phyloP scores from a whole-genome alignment of 225 moss, liverwort and hornwort genomes.

The Thuidium tamariscinum region DNA sequence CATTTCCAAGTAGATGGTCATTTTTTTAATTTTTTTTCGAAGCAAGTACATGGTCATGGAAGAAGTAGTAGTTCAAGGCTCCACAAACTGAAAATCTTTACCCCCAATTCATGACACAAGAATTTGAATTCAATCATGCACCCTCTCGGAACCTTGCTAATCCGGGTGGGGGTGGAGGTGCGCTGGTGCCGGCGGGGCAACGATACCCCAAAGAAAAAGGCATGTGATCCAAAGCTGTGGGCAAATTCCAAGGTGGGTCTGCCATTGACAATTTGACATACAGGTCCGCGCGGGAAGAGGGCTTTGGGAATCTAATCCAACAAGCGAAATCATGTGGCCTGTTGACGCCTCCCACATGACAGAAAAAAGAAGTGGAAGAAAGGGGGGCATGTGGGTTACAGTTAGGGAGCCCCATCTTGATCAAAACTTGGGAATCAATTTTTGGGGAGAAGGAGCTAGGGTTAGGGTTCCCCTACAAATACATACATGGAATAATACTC shows the following conservation, averaged over 20 bases:
- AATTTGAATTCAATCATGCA: not conserved
- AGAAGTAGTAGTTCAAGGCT: not conserved
- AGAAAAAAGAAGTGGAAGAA: not conserved
- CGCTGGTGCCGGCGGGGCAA: not conserved
- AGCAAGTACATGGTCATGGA: not conserved
- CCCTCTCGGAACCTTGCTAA: not conserved
- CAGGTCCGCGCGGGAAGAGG: no score
- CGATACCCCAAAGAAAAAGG: not conserved
- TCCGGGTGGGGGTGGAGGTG: not conserved
- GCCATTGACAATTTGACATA: not conserved
- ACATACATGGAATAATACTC: not conserved
- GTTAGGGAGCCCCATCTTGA: not conserved
- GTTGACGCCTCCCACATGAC: conserved; percentile 7
- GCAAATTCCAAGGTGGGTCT: not conserved
- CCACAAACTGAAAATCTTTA: not conserved
- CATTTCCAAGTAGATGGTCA: not conserved
- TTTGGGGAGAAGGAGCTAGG: not conserved
- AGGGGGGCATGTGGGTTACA: not conserved
- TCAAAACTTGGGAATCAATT: not conserved
- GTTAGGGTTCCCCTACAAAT: not conserved
- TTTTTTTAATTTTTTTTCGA: no score
- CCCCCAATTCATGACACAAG: not conserved
- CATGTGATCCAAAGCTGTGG: not conserved
- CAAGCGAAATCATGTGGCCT: conserved; percentile 23
- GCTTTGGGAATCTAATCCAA: not conserved